Conservation (phyloP, 2,329 filamentous ascomycete genomes). For the Penicillium occitanis region DNA sequence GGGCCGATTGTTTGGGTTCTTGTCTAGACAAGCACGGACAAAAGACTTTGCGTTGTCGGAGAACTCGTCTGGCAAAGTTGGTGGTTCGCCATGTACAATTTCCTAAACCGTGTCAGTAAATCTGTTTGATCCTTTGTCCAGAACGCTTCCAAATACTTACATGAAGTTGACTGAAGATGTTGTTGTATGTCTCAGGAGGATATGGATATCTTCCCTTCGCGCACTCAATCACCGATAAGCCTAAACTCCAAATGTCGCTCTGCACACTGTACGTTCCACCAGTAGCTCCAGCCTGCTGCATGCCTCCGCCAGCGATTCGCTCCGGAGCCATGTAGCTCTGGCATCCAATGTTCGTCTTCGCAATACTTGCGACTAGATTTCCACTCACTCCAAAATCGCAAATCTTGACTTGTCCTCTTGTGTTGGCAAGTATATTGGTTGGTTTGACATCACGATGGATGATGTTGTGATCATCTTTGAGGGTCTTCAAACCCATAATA, state of each 20-base stretch:
- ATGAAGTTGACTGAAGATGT: conserved; percentile 95
- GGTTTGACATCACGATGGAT: conserved; percentile 98
- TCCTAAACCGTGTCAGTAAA: conserved; percentile 59
- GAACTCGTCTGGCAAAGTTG: conserved; percentile 79
- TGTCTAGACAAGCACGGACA: conserved; percentile 85
- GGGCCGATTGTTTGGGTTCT: conserved; percentile 87
- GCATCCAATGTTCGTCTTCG: conserved; percentile 97
- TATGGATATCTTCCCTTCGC: conserved; percentile 94
- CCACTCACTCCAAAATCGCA: conserved; percentile 98
- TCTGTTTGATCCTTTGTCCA: background rate
- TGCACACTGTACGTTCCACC: conserved; percentile 92
- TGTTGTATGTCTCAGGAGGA: conserved; percentile 94
- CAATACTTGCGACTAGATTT: conserved; percentile 94
- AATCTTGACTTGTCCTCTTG: conserved; percentile 88
- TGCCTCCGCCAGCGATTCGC: conserved; percentile 82
- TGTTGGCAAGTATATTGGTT: conserved; percentile 96
- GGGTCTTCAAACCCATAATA: conserved; percentile 81
- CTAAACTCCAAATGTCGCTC: conserved; percentile 96
- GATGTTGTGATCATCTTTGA: conserved; percentile 99
- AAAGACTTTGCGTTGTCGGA: conserved; percentile 81
- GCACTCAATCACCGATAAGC: conserved; percentile 92
- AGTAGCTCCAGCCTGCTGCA: conserved; percentile 67
- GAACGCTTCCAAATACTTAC: conserved; percentile 59
- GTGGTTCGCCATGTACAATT: conserved; percentile 96
- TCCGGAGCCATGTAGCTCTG: conserved; percentile 99